Conservation (phyloP, 805 yeast genomes). For the Metschnikowia peoriensis region DNA sequence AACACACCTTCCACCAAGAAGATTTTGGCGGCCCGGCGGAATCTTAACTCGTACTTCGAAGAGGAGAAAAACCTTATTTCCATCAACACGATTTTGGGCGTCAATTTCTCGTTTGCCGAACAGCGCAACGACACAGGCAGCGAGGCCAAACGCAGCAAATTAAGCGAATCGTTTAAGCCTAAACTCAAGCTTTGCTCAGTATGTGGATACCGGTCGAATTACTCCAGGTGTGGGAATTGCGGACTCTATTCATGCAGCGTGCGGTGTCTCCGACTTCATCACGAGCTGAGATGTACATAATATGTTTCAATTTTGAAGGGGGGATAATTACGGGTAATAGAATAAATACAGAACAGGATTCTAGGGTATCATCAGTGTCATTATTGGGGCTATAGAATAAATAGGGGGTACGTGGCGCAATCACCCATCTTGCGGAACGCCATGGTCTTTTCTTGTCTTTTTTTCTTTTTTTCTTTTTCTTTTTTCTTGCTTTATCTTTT, state of each 20-base stretch:
- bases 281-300: constrained; percentile 39
- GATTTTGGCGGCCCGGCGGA: constrained; percentile 41
- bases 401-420: background rate
- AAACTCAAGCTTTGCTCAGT: constrained; percentile 40
- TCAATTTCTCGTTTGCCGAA: constrained; percentile 42
- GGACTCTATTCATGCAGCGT: constrained; percentile 43
- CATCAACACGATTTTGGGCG: constrained; percentile 39
- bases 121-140: constrained; percentile 24
- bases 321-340: too few species aligned
- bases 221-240: constrained; percentile 39
- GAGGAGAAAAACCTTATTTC: constrained; percentile 45
- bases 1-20: constrained; percentile 44
- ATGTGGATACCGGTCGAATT: constrained; percentile 37
- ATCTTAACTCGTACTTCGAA: constrained; percentile 44
- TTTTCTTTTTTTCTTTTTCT: too few species aligned
- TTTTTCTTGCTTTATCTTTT: too few species aligned
- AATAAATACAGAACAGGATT: too few species aligned
- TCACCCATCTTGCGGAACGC: background rate
- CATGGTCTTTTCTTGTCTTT: background rate
- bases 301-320: background rate
- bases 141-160: constrained; percentile 17
- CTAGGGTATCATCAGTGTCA: constrained; percentile 1
- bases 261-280: constrained; percentile 37
- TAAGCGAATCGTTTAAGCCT: constrained; percentile 23
- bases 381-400: constrained; percentile 7